Evolutionary conservation across 176 grass and related monocot species (phyloP), one percentile per base, ranked within the genome.

Genomic region (Eleusine indica): DNA sequence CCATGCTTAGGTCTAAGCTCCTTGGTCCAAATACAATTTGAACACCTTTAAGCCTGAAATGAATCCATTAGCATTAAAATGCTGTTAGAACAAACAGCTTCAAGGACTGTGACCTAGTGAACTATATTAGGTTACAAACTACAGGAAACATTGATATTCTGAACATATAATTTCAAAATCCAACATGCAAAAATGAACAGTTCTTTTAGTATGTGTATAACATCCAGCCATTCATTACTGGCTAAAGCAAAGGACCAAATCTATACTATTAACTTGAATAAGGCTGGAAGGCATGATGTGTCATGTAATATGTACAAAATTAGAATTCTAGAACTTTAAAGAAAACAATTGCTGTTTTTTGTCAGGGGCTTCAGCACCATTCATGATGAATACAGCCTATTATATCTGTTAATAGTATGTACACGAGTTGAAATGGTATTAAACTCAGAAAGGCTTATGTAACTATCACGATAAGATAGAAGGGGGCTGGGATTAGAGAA

Each of bases 1-100:
- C 94, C 94, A 76, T 64, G 17, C 41, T 43, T 13, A 1, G 32
- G 41, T 79, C 71, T 38, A 69, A 69, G 74, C 29, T 70, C 71
- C 65, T 68, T 16, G 18, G 48, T 79, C 19, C 19, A 84, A 79
- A 73, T 84, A 42, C 4, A 74, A 60, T 30, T 44, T 5, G 3
- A 74, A 41, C 30, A 58, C 68, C 69, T 79, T 88, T 38, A 74
- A 58, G 42, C 70, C 76, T 77, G 43, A 44, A 82, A 32, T 77
- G n/a, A 35, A 40, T 63, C 41, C 9, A 43, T 69, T 22, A 77
- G 48, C 32, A 82, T 77, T 60, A 32, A 63, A 82, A 19, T 75
- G 35, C 14, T 52, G 49, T 43, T 38, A 78, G 52, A 79, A 58
- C 7, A 72, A 66, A 78, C 56, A 66, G 73, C 28, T 66, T 51